Evolutionary conservation across 2,329 filamentous ascomycete species (phyloP).

Genomic region (Botrytis byssoidea): DNA sequence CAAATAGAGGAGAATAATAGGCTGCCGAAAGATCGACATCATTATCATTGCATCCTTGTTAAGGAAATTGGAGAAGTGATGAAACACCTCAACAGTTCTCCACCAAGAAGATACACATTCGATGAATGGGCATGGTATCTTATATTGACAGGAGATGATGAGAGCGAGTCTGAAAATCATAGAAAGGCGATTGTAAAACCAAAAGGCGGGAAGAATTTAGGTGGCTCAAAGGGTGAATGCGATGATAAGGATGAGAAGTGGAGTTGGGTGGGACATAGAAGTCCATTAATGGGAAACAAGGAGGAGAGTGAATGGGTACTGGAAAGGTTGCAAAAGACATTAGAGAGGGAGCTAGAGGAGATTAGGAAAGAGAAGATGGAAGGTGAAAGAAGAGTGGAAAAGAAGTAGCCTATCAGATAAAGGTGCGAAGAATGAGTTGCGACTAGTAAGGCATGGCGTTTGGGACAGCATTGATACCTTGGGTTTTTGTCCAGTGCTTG

Average conservation of each 20-base stretch:
- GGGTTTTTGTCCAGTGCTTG: neutral
- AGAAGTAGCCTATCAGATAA: neutral
- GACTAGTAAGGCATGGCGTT: neutral
- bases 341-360: constrained; percentile 44
- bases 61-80: constrained; percentile 68
- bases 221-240: constrained; percentile 31
- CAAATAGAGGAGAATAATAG: constrained; percentile 26
- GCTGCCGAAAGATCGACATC: constrained; percentile 37
- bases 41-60: constrained; percentile 65
- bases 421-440: neutral
- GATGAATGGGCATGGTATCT: constrained; percentile 87
- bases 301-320: constrained; percentile 73
- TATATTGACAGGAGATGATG: constrained; percentile 69
- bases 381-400: constrained; percentile 6
- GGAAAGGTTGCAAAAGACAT: constrained; percentile 57
- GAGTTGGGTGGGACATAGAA: constrained; percentile 71
- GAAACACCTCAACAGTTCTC: constrained; percentile 57
- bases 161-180: constrained; percentile 52
- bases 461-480: neutral
- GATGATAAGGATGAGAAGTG: constrained; percentile 46
- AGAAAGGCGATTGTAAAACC: constrained; percentile 38
- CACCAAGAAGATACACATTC: constrained; percentile 68
- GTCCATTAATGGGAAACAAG: constrained; percentile 66
- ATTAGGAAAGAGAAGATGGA: constrained; percentile 30
- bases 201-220: constrained; percentile 20